These are phyloP conservation scores for Stagonosporopsis cucurbitacearum DNA, from an alignment of 2,329 filamentous ascomycete genomes.

Conservation along the genomic window DNA sequence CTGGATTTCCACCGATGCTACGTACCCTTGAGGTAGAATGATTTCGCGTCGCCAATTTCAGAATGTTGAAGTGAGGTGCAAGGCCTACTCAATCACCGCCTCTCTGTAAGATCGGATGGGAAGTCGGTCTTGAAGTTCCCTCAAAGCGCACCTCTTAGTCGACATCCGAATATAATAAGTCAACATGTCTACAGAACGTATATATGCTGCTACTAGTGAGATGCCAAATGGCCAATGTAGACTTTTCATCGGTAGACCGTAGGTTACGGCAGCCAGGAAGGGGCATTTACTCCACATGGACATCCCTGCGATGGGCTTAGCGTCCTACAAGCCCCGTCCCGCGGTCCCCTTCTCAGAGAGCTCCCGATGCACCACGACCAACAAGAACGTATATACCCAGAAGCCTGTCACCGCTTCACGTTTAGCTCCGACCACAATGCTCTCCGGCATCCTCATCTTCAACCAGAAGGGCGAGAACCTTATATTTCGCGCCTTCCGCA, in stretches of 20 bases:
- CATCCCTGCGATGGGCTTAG: constrained; percentile 8
- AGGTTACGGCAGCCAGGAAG: background rate
- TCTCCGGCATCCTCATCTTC: constrained; percentile 97
- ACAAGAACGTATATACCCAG: constrained; percentile 1
- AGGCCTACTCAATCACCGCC: background rate
- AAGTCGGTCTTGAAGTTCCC: background rate
- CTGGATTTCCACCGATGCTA: too few species aligned
- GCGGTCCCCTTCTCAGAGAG: constrained; percentile 14
- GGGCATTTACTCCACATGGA: constrained; percentile 2
- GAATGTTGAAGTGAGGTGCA: background rate
- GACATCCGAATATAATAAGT: too few species aligned
- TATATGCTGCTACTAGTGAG: background rate
- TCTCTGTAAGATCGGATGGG: background rate
- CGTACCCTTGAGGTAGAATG: background rate
- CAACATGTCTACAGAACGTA: too few species aligned
- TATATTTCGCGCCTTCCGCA: constrained; percentile 98
- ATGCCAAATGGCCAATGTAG: background rate
- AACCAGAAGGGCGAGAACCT: constrained; percentile 99
- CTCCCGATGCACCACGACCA: constrained; percentile 11
- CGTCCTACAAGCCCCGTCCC: background rate
- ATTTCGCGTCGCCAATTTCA: background rate
- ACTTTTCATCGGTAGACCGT: too few species aligned
- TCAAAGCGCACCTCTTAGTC: background rate
- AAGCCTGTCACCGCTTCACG: constrained; percentile 3
- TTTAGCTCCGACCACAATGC: constrained; percentile 63